Base-by-base conservation (phyloP, 2,329 filamentous ascomycete genomes). In the Albifimbria verrucaria region DNA sequence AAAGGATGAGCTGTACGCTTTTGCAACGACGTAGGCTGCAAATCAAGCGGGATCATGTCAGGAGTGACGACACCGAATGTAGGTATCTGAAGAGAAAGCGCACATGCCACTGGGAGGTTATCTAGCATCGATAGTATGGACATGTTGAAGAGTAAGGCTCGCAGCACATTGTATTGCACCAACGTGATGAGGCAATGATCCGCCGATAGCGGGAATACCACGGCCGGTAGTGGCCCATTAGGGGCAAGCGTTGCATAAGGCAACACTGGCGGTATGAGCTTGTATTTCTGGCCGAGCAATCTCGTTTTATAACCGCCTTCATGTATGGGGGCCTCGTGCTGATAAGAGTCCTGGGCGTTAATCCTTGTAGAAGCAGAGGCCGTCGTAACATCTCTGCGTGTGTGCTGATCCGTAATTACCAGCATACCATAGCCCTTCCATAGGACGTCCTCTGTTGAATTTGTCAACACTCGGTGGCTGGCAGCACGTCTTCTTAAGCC, bases 121-220 rank as follows among this genome's bases (percentile, higher is more conserved):
- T 51, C 36, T n/a, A 45, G 4, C 4, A 46, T 7, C 18, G 39
- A 44, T 12, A 51, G 24, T 17, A 51, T 45, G 25, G 49, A 44
- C 24, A 51, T 25, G 24, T 51, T 51, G 39, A 46, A 22, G 7
- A 51, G 24, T 3, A 51, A 20, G 23, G 49, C 49, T 9, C 49
- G 39, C n/a, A 45, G 6, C 10, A 45, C 41, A 24, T 51, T 51
- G 20, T 28, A 51, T 25, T 51, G 49, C 12, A 51, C 49, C 39
- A 51, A 24, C 20, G 49, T 51, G 17, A 51, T 51, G 5, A 51
- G 39, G 36, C 25, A 21, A 32, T 51, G 49, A 20, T 51, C 49
- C 24, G 49, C 23, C 6, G 49, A 44, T 22, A 51, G 49, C 12
- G 39, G 22, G 23, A 51, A 32, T 6, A 21, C 22, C 3, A 45